Base-by-base conservation (phyloP, 2,329 filamentous ascomycete species). In the Rhinocladiella similis region DNA sequence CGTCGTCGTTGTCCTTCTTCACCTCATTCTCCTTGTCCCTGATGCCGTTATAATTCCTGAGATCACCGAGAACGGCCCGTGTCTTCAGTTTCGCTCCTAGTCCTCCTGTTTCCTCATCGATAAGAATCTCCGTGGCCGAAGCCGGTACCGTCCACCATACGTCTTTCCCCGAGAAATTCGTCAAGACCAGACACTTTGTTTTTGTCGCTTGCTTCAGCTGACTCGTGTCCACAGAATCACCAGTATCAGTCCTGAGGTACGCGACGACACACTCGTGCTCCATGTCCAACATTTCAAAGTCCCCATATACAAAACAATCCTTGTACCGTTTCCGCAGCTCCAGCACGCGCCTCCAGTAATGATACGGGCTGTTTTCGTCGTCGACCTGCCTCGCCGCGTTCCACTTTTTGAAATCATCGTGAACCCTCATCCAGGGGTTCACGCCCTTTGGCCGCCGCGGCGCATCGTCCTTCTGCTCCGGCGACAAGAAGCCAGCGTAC, bases 401-500 rank as follows among this genome's bases (percentile, higher is more conserved):
- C 67, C 85, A 73, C 0, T 69, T 68, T 41, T 67, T 71, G 56
- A 80, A 82, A 50, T 81, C 77, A 20, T 83, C 80, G 56, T 83
- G 77, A 10, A 82, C 75, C 2, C 80, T 75, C 82, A 86, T 86
- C 83, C 84, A 86, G 0, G 83, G 82, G 14, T 53, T 57, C 9
- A 55, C 55, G 33, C 49, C 51, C 38, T 49, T 22, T 16, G 45
- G 6, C 10, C 6, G 29, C 10, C 29, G 27, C 9, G 22, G 50
- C 25, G 49, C 45, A 19, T 47, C 27, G 3, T n/a, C n/a, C n/a
- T n/a, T n/a, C n/a, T n/a, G n/a, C n/a, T n/a, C n/a, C n/a, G n/a
- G n/a, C n/a, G 56, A 43, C 9, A 83, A 85, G 72, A 89, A 89
- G 1, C 87, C 87, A 0, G 82, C 84, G 60, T 85, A 77, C 5